phyloP scores from a whole-genome alignment of 2,329 filamentous ascomycete species.

The Arthrobotrys entomopaga region DNA sequence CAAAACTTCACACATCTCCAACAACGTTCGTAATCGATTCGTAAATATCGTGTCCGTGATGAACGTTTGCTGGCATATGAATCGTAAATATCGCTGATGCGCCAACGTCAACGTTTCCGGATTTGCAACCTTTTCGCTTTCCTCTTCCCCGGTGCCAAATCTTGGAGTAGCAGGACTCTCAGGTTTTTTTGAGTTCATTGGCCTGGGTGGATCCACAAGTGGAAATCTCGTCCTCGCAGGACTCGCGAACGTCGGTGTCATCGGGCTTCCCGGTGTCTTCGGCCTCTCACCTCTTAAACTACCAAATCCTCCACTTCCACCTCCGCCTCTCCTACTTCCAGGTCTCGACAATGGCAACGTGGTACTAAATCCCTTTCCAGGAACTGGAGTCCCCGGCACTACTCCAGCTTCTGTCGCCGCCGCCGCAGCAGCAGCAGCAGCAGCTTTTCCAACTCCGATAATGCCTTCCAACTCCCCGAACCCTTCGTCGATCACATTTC shows the following conservation, averaged over 20 bases:
- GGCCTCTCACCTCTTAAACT: constrained; percentile 24
- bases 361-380: background rate
- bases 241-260: constrained; percentile 41
- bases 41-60: constrained; percentile 58
- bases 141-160: constrained; percentile 8
- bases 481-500: constrained; percentile 82
- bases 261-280: constrained; percentile 42
- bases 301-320: constrained; percentile 19
- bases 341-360: constrained; percentile 5
- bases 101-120: constrained; percentile 51
- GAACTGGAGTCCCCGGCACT: constrained; percentile 31
- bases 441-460: constrained; percentile 56
- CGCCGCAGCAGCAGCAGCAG: background rate
- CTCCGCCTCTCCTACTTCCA: constrained; percentile 15
- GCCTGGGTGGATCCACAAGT: constrained; percentile 32
- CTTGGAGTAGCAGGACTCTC: constrained; percentile 42
- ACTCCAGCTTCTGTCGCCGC: constrained; percentile 19
- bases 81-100: constrained; percentile 48
- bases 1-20: constrained; percentile 56
- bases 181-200: constrained; percentile 17
- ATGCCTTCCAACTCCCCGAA: constrained; percentile 77
- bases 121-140: constrained; percentile 41
- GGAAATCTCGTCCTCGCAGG: constrained; percentile 32
- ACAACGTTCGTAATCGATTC: constrained; percentile 55
- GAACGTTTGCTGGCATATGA: constrained; percentile 56